Conservation (phyloP, 2,329 filamentous ascomycete genomes). For the Colletotrichum sp. region DNA sequence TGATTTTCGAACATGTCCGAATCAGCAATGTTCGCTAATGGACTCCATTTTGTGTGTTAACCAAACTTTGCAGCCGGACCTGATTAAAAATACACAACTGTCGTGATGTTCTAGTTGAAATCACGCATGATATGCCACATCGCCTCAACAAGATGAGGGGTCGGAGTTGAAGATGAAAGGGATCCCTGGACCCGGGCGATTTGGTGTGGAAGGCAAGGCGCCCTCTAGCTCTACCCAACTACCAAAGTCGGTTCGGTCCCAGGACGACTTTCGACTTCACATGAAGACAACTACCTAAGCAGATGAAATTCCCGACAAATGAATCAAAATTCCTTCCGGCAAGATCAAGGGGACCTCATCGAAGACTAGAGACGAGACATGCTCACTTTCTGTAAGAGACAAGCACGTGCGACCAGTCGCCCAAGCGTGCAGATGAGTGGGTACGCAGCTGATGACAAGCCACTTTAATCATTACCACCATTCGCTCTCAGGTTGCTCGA, state of each 20-base stretch:
- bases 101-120: background rate
- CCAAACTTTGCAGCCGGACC: too few species aligned
- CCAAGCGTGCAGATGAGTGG: background rate
- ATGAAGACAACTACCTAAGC: too few species aligned
- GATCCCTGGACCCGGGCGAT: too few species aligned
- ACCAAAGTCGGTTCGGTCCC: too few species aligned
- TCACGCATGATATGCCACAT: background rate
- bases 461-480: accelerated
- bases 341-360: background rate
- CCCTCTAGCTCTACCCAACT: too few species aligned
- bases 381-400: background rate
- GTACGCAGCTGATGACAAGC: background rate
- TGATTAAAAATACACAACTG: background rate
- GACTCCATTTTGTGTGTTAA: background rate
- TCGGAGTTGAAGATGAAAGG: too few species aligned
- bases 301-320: too few species aligned
- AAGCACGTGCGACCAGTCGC: accelerated
- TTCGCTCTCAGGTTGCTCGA: background rate
- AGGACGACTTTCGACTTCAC: too few species aligned
- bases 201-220: too few species aligned
- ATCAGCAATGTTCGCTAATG: background rate
- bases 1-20: background rate
- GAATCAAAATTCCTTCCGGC: too few species aligned
- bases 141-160: background rate
- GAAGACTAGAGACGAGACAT: accelerated